Evolutionary conservation across 1,284 basidiomycete species (phyloP).

Genomic region (Pholiota adiposa): DNA sequence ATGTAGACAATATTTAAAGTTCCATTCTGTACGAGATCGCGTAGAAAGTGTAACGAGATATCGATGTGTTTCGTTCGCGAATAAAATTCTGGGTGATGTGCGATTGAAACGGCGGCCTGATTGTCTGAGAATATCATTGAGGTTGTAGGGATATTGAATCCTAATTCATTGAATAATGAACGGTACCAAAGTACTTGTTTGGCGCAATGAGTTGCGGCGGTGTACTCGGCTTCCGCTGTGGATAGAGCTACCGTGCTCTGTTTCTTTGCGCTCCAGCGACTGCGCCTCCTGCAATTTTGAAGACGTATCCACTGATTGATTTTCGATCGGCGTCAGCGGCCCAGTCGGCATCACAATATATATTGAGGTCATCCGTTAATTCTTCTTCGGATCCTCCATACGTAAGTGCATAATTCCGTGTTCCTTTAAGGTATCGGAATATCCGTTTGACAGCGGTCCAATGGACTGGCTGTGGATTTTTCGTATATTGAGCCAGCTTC

Average conservation of each 20-base stretch:
- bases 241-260: too few species aligned
- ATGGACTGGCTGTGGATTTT: conserved; percentile 29
- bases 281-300: conserved; percentile 31
- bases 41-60: conserved; percentile 38
- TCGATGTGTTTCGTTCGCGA: conserved; percentile 45
- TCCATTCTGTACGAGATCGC: conserved; percentile 26
- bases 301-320: conserved; percentile 35
- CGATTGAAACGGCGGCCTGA: conserved; percentile 35
- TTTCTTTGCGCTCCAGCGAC: conserved; percentile 41
- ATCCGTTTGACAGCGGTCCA: conserved; percentile 33
- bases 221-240: conserved; percentile 36
- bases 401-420: conserved; percentile 30
- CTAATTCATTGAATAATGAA: conserved; percentile 29
- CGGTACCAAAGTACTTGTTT: conserved; percentile 38
- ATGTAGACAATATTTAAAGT: conserved; percentile 23
- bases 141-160: conserved; percentile 13
- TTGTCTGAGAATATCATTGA: conserved; percentile 38
- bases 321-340: conserved; percentile 27
- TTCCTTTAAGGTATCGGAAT: conserved; percentile 35
- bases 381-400: conserved; percentile 21
- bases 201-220: conserved; percentile 34
- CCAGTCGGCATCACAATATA: conserved; percentile 35
- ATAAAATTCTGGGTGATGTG: conserved; percentile 36
- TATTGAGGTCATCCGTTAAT: conserved; percentile 14
- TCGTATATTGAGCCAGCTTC: conserved; percentile 31